Evolutionary conservation across 176 grass and related monocot genomes (phyloP), one percentile per base, ranked within the genome.

Genomic region (barley (Hordeum vulgare)): DNA sequence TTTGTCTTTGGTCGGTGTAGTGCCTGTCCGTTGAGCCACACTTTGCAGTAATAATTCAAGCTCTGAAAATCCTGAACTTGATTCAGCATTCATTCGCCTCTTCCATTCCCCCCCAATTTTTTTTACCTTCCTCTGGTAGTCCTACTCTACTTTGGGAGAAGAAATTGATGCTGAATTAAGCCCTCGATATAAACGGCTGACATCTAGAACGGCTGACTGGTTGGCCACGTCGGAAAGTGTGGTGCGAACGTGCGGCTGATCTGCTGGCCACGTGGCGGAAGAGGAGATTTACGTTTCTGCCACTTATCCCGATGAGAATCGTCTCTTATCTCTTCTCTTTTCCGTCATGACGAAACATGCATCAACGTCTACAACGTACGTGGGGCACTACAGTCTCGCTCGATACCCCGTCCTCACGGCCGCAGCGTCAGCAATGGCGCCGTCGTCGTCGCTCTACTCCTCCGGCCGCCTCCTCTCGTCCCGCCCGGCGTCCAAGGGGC

Each of bases 11-110:
- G 1, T 26, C 10, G 20, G 76, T 84, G 69, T 90, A 80, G 61
- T 33, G 25, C 40, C 58, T 70, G 49, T 86, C 82, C 34, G 53
- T 76, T 90, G 89, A 86, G 80, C 75, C 75, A 79, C 75, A 58
- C 45, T 33, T 71, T 49, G 36, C 69, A 87, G 87, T 90, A 90
- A 90, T 90, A 90, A 90, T 90, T 76, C 76, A 80, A 84, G 76
- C 74, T 90, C 10, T 49, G 75, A 70, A 65, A 75, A 80, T 61
- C 63, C 69, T 63, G 84, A 84, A 80, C 85, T 75, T 76, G 66
- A 28, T 80, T 63, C 63, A 31, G 1, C 15, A 6, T 36, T 23
- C 18, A 1, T 65, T 45, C 12, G 1, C 40, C 20, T 66, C 18
- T 25, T 3, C 18, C 26, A 39, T 71, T 63, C 24, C 8, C 28